These are phyloP conservation scores for Henningerozyma blattae DNA, from an alignment of 805 yeast genomes.

Conservation along the genomic window DNA sequence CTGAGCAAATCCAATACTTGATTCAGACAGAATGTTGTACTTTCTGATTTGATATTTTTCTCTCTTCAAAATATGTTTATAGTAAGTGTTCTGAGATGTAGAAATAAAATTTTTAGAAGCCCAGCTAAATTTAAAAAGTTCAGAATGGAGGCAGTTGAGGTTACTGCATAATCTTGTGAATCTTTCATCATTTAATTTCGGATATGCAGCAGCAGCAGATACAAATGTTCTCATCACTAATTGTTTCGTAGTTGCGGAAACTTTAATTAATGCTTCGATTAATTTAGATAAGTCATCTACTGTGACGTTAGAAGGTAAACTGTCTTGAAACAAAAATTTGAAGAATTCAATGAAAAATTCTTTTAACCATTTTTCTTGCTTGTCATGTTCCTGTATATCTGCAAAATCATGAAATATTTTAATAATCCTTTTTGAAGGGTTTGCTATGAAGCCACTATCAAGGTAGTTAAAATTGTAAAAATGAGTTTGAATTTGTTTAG, in stretches of 20 bases:
- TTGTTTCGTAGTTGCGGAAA: slow-evolving; percentile 1
- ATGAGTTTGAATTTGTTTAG: not conserved
- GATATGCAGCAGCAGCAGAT: slow-evolving; percentile 8
- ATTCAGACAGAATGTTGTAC: slow-evolving; percentile 61
- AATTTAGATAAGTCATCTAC: slow-evolving; percentile 4
- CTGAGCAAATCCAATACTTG: slow-evolving; percentile 66
- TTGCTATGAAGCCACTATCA: not conserved
- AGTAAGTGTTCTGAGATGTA: slow-evolving; percentile 11
- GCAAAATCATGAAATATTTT: slow-evolving; percentile 7
- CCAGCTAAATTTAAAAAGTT: slow-evolving; percentile 20
- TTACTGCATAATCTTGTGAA: slow-evolving; percentile 10
- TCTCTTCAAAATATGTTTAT: slow-evolving; percentile 18
- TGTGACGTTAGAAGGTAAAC: not conserved
- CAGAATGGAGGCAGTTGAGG: slow-evolving; percentile 7
- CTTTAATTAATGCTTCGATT: slow-evolving; percentile 3
- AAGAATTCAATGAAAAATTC: slow-evolving; percentile 10
- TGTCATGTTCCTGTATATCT: slow-evolving; percentile 6
- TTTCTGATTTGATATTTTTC: slow-evolving; percentile 33
- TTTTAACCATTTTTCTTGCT: slow-evolving; percentile 15
- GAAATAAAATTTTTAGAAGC: slow-evolving; percentile 19
- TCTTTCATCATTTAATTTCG: slow-evolving; percentile 10
- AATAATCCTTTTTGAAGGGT: not conserved
- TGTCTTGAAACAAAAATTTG: slow-evolving; percentile 4
- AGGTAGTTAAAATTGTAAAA: not conserved
- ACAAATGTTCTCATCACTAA: slow-evolving; percentile 16